Evolutionary conservation across 2,329 filamentous ascomycete species (phyloP), one percentile per base, ranked within the genome.

Genomic region (Lecanicillium sp.): DNA sequence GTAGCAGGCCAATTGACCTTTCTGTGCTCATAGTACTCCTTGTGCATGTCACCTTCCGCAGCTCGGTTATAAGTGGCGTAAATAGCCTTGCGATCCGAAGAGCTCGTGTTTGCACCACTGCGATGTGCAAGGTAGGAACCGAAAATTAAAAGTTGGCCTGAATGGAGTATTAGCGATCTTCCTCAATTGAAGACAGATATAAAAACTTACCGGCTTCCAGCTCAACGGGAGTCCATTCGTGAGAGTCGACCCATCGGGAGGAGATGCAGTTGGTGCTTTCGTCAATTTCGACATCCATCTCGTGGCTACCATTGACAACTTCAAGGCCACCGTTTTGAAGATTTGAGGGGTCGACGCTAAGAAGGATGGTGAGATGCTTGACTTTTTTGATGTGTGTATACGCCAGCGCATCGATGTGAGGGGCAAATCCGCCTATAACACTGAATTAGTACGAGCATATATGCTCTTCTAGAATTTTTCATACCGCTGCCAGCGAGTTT

Each of bases 21-120:
- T 8, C 46, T 29, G 28, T 48, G 29, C 35, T 47, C 41, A 11
- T 48, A 47, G 40, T 48, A 47, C n/a, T 37, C 35, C 31, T 42
- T 36, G 37, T 45, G 45, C 37, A 44, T 25, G 29, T 48, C 43
- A n/a, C 46, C 46, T 18, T 48, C 46, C 1, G 33, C 29, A 4
- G 45, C 44, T n/a, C 37, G 35, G 38, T 48, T 47, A 34, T 48
- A 48, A 4, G 46, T 48, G 14, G 46, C 46, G 17, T 48, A 47
- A 17, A 47, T 43, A 4, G 46, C 46, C 40, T 43, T 47, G 19
- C 46, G 39, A n/a, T 45, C 42, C 3, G 32, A 29, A 16, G 8
- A 27, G 40, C 44, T 47, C 17, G 28, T 40, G 41, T 47, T 47
- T 7, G 43, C 28, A 9, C 34, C 46, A 33, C 44, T 47, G 14